Base-by-base conservation (phyloP, 176 grass and related monocot genomes). In the Oryza brachyantha region DNA sequence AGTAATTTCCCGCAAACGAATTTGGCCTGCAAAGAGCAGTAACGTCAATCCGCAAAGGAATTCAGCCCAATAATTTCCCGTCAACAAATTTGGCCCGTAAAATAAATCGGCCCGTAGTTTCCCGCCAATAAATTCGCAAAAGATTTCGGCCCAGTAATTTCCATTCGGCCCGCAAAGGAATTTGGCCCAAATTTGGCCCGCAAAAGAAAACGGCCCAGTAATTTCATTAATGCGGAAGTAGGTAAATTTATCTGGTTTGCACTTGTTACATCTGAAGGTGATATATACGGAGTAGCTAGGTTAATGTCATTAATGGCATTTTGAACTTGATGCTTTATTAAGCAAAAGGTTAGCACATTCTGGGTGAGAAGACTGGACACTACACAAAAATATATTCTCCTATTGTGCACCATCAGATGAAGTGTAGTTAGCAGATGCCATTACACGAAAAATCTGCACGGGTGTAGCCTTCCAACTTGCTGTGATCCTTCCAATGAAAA, bases 401-500 rank as follows among this genome's bases (percentile, higher is more conserved):
- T 29, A 45, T 16, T 83, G 22, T 29, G 4, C 55, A 27, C n/a
- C 19, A 66, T 74, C 35, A 64, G 10, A 57, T 38, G 43, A 50
- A 40, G 58, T 74, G 42, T 11, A 24, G 5, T 26, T 75, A 12
- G 3, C 32, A 54, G 14, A 22, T 46, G 9, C 11, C 34, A 58
- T 46, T 73, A 21, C 31, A 62, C 16, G 24, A 17, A 61, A 31
- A 16, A 29, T 41, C 66, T 62, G 13, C 60, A 26, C 19, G 9
- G 54, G 7, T 58, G 26, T 58, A 46, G 42, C 42, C 24, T 69
- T 66, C 5, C 13, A 65, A n/a, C 68, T 84, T 98, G 95, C 50
- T 98, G 92, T 80, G 92, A 98, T 66, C 95, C 95, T 70, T 98
- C 94, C 75, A 92, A 98, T 83, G 92, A 98, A 72, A 98, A 98